These are phyloP conservation scores for Phytophthora syringae DNA, from an alignment of 352 stramenopile genomes.

Conservation along the genomic window DNA sequence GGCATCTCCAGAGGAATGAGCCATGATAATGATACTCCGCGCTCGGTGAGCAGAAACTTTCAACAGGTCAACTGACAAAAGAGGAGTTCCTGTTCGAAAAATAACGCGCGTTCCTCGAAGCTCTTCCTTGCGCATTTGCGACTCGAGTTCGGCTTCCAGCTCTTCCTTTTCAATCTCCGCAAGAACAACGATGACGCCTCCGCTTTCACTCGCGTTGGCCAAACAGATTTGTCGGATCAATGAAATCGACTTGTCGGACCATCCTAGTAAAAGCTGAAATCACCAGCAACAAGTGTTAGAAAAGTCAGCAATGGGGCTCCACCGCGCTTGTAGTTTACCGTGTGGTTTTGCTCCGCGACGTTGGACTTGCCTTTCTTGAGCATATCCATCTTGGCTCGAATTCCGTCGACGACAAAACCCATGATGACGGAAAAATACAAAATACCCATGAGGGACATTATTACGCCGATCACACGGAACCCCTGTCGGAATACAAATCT, in stretches of 20 bases:
- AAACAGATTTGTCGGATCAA: conserved; percentile 88
- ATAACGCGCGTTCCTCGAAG: conserved; percentile 79
- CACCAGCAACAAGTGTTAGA: background rate
- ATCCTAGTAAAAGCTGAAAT: conserved; percentile 80
- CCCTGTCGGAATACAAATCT: conserved; percentile 30
- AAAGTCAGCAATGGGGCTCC: background rate
- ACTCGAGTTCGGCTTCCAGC: conserved; percentile 71
- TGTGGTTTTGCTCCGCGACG: conserved; percentile 84
- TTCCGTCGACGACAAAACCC: conserved; percentile 89
- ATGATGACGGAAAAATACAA: conserved; percentile 92
- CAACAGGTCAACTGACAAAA: conserved; percentile 80
- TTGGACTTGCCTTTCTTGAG: conserved; percentile 89
- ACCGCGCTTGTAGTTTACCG: conserved; percentile 36
- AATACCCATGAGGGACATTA: conserved; percentile 73
- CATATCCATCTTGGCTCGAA: conserved; percentile 88
- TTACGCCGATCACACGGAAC: conserved; percentile 58
- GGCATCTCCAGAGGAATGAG: conserved; percentile 68
- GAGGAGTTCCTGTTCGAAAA: conserved; percentile 78
- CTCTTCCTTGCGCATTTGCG: conserved; percentile 64
- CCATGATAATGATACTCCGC: conserved; percentile 86
- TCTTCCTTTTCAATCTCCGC: conserved; percentile 81
- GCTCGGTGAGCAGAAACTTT: conserved; percentile 84
- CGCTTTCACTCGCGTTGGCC: conserved; percentile 88
- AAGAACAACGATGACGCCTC: conserved; percentile 82
- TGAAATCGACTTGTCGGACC: conserved; percentile 88